Evolutionary conservation across 2,329 filamentous ascomycete genomes (phyloP), one percentile per base, ranked within the genome.

Genomic region (Aspergillus carbonarius): DNA sequence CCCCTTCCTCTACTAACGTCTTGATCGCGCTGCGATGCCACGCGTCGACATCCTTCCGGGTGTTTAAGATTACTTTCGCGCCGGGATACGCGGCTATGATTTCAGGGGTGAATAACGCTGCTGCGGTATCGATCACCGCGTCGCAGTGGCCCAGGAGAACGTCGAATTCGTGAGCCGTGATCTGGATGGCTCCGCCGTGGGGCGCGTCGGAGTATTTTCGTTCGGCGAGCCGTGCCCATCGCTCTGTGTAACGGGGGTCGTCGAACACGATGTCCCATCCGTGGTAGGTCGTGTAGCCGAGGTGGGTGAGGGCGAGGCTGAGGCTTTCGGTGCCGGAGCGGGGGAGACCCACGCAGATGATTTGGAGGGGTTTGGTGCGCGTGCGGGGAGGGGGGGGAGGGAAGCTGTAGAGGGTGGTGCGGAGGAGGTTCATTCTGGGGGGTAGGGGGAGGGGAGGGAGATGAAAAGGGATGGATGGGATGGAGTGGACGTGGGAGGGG

Each of bases 1-100:
- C 59, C 18, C 64, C 60, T 0, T 15, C 23, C 10, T 62, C 62
- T 17, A 63, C 62, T 18, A 65, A 62, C 1, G 62, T 61, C 55
- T 62, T 63, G 12, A 60, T 60, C n/a, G 54, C 50, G 10, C 63
- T 62, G 12, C n/a, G 17, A 30, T 68, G 52, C 64, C 63, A 66
- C 3, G 49, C 37, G 10, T 66, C 63, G 2, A 62, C 42, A 27
- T 65, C 61, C 1, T 7, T 54, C 5, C 64, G 59, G 2, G 54
- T 40, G 20, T 66, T 66, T 1, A 64, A 54, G 39, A 64, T 63
- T 10, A 66, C 58, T 20, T 66, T 68, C 0, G 64, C 63, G 3
- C 72, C 63, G 0, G 76, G 76, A 49, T 77, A 78, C 1, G 71
- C 67, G 4, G 60, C 51, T 9, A 75, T 61, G 0, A 78, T 62